A percentile compares a stretch with the other conserved stretches of the same genome.
phyloP scores from a whole-genome alignment of 2,329 filamentous ascomycete species.

The Ceratocystis alfenasii region DNA sequence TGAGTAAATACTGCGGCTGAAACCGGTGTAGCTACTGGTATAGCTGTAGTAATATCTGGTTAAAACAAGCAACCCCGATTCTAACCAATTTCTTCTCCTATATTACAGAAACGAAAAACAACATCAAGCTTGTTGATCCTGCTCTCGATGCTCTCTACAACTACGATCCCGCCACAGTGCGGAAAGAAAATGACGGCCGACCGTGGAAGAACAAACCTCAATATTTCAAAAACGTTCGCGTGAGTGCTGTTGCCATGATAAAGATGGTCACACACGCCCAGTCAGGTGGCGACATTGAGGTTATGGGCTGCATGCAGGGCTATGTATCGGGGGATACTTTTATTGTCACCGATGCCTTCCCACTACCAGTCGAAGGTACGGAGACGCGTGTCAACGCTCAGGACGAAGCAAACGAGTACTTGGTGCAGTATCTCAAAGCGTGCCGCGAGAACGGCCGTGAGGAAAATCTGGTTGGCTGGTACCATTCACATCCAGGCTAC shows the following conservation, averaged over 20 bases:
- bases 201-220: conserved; percentile 71
- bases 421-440: conserved; percentile 70
- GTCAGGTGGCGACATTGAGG: conserved; percentile 80
- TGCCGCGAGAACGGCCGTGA: conserved; percentile 63
- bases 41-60: background rate
- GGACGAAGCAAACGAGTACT: conserved; percentile 92
- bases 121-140: conserved; percentile 69
- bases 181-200: conserved; percentile 51
- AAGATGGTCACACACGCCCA: conserved; percentile 99
- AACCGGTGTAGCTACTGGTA: background rate
- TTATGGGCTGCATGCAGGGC: conserved; percentile 98
- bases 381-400: conserved; percentile 96
- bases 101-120: conserved; percentile 69
- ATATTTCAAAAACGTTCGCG: conserved; percentile 87
- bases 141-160: conserved; percentile 83
- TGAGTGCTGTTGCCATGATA: conserved; percentile 83
- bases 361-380: conserved; percentile 92
- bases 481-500: conserved; percentile 94
- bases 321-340: conserved; percentile 77
- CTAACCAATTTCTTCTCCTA: background rate
- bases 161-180: conserved; percentile 46
- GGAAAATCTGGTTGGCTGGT: conserved; percentile 96
- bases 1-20: background rate
- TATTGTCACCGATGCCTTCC: conserved; percentile 86
- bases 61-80: background rate